Evolutionary conservation across 2,329 filamentous ascomycete genomes (phyloP).

Genomic region (Clonostachys rosea): DNA sequence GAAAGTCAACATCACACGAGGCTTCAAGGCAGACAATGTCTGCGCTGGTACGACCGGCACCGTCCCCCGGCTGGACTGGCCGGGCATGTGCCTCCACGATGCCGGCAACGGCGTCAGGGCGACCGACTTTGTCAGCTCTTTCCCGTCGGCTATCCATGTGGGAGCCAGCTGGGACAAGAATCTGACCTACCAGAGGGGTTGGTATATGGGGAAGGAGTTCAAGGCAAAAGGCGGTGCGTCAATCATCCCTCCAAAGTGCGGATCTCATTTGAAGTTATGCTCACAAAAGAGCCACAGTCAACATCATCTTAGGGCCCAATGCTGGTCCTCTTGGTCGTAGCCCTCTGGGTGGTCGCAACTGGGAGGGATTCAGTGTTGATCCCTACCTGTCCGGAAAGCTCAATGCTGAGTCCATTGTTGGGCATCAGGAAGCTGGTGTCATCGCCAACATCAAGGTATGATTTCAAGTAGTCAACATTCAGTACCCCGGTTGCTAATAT

Average conservation of each 20-base stretch:
- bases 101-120: conserved; percentile 43
- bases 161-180: conserved; percentile 49
- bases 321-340: conserved; percentile 69
- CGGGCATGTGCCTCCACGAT: conserved; percentile 43
- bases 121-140: conserved; percentile 42
- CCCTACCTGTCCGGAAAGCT: conserved; percentile 67
- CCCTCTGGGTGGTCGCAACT: conserved; percentile 66
- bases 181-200: conserved; percentile 43
- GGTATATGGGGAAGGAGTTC: conserved; percentile 53
- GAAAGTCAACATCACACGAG: conserved; percentile 49
- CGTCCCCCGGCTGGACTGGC: conserved; percentile 37
- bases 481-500: too few relatives aligned
- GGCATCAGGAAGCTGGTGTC: conserved; percentile 73
- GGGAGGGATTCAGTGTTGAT: conserved; percentile 71
- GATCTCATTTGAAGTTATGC: background rate
- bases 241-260: background rate
- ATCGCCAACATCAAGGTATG: conserved; percentile 67
- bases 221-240: conserved; percentile 50
- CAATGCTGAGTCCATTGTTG: conserved; percentile 67
- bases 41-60: conserved; percentile 42
- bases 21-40: conserved; percentile 47
- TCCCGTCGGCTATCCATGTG: conserved; percentile 40
- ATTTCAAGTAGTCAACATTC: too few relatives aligned
- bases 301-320: conserved; percentile 65
- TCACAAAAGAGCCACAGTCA: conserved; percentile 30